Conservation (phyloP, 345 rosid genomes). For the Bruguiera sexangula region DNA sequence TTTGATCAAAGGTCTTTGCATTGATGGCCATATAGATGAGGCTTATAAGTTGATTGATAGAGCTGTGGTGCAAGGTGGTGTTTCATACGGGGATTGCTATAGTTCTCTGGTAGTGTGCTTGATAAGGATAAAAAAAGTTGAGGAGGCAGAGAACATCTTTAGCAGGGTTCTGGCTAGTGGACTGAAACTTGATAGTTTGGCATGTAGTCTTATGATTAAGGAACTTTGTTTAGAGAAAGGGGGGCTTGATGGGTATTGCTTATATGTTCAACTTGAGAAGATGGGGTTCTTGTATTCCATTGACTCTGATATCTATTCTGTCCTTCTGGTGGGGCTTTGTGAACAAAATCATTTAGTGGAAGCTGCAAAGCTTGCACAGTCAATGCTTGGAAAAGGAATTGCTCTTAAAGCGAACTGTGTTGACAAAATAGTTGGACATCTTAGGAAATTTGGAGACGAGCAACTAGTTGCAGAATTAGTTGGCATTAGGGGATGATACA, state of each 20-base stretch:
- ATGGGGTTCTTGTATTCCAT: constrained; percentile 39
- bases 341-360: constrained; percentile 40
- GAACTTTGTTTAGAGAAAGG: constrained; percentile 50
- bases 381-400: constrained; percentile 50
- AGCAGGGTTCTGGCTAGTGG: constrained; percentile 44
- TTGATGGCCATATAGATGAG: constrained; percentile 42
- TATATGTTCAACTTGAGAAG: constrained; percentile 53
- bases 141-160: constrained; percentile 62
- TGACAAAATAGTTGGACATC: constrained; percentile 34
- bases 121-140: constrained; percentile 40
- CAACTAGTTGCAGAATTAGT: constrained; percentile 40
- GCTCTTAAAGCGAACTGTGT: constrained; percentile 32
- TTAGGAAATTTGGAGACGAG: constrained; percentile 42
- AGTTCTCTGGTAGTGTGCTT: constrained; percentile 57
- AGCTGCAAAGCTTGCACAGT: constrained; percentile 58
- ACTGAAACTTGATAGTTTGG: constrained; percentile 61
- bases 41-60: constrained; percentile 56
- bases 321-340: constrained; percentile 55
- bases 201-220: constrained; percentile 60
- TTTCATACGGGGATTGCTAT: constrained; percentile 59
- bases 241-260: constrained; percentile 52
- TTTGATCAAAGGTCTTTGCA: constrained; percentile 60
- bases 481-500: constrained; percentile 19
- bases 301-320: constrained; percentile 56
- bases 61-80: constrained; percentile 46